These are phyloP conservation scores for Ogataea pignaliae DNA, from an alignment of 805 yeast genomes.

Conservation along the genomic window DNA sequence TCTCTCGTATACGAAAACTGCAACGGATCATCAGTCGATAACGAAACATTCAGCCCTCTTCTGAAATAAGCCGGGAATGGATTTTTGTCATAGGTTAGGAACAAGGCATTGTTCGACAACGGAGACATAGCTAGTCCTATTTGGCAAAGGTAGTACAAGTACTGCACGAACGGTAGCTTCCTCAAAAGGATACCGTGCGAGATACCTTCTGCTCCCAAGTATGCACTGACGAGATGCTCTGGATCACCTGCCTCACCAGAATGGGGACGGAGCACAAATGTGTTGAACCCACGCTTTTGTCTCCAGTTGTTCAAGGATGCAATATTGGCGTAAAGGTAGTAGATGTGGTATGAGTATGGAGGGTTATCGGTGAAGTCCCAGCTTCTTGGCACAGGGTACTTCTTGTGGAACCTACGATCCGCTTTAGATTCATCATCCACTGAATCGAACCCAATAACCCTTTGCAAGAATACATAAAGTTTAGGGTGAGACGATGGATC, in stretches of 20 bases:
- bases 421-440: conserved; percentile 97
- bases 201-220: conserved; percentile 83
- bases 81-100: conserved; percentile 92
- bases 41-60: conserved; percentile 88
- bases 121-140: conserved; percentile 99
- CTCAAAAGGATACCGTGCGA: conserved; percentile 93
- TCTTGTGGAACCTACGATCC: conserved; percentile 76
- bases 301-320: conserved; percentile 86
- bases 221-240: conserved; percentile 89
- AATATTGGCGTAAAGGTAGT: conserved; percentile 82
- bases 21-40: conserved; percentile 96
- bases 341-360: conserved; percentile 94
- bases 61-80: conserved; percentile 90
- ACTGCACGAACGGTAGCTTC: conserved; percentile 93
- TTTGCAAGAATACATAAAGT: conserved; percentile 77
- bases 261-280: conserved; percentile 94
- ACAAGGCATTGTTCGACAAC: conserved; percentile 90
- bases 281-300: conserved; percentile 67
- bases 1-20: conserved; percentile 97
- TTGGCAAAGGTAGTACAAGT: conserved; percentile 88
- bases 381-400: conserved; percentile 77
- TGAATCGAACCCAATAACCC: conserved; percentile 96
- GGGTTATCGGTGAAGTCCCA: conserved; percentile 85
- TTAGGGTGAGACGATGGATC: conserved; percentile 90
- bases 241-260: conserved; percentile 99